phyloP scores from a whole-genome alignment of 768 basidiomycete species.

The Cystobasidium ongulense region DNA sequence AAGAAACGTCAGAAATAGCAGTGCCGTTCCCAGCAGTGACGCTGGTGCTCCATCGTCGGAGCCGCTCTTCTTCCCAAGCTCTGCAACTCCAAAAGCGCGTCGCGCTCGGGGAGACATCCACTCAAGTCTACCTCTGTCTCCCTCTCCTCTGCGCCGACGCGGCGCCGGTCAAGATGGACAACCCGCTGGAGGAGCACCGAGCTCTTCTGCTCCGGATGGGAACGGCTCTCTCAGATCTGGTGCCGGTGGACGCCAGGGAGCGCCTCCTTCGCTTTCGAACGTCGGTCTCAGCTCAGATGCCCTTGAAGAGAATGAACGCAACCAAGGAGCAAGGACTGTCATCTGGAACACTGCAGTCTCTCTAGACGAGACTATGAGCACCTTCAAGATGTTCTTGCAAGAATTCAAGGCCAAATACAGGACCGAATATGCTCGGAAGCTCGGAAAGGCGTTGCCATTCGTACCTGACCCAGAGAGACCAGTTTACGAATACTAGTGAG shows the following conservation, averaged over 20 bases:
- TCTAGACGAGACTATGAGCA: conserved; percentile 78
- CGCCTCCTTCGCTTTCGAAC: conserved; percentile 53
- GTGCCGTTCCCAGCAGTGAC: conserved; percentile 1
- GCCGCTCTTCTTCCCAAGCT: conserved; percentile 50
- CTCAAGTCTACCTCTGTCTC: conserved; percentile 56
- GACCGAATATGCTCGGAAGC: conserved; percentile 31
- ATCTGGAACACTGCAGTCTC: conserved; percentile 98
- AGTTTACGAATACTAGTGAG: conserved; percentile 42
- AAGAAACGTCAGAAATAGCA: conserved; percentile 28
- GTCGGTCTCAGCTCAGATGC: conserved; percentile 57
- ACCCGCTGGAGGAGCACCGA: conserved; percentile 28
- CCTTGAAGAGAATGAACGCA: conserved; percentile 45
- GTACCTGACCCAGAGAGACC: conserved; percentile 43
- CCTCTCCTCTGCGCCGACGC: conserved; percentile 44
- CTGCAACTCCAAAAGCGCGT: conserved; percentile 45
- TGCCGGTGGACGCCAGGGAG: conserved; percentile 41
- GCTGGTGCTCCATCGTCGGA: conserved; percentile 34
- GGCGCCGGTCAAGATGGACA: conserved; percentile 24
- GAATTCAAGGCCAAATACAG: conserved; percentile 74
- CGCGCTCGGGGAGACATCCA: conserved; percentile 86
- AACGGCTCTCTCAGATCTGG: conserved; percentile 4
- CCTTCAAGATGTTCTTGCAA: conserved; percentile 77
- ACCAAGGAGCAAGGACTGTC: conserved; percentile 70
- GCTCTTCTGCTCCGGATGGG: conserved; percentile 29
- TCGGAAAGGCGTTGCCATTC: conserved; percentile 32